Evolutionary conservation across 176 grass and related monocot species (phyloP).

Genomic region (Areca catechu): DNA sequence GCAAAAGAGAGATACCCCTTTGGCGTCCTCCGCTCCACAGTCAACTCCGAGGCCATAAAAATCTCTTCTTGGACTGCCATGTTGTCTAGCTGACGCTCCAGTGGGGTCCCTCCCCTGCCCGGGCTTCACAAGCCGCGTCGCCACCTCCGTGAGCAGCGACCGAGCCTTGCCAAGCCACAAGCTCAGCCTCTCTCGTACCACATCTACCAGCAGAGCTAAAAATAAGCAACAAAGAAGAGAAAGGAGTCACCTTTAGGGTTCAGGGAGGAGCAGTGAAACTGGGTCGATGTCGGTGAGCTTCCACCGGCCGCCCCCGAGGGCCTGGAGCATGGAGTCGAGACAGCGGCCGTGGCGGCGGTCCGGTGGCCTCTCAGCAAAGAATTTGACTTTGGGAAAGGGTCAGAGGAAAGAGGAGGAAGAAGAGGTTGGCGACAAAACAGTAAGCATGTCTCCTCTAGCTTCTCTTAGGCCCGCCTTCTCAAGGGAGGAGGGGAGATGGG

Average conservation of each 20-base stretch:
- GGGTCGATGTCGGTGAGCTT: slow-evolving; percentile 12
- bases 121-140: slow-evolving; percentile 11
- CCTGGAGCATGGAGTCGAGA: not conserved
- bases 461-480: too few species aligned
- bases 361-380: not conserved
- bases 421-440: not conserved
- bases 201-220: not conserved
- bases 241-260: not conserved
- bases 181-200: slow-evolving; percentile 8
- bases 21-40: slow-evolving; percentile 44
- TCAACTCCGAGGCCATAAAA: slow-evolving; percentile 54
- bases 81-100: not conserved
- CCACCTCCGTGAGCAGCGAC: slow-evolving; percentile 14
- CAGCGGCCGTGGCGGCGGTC: not conserved
- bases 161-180: slow-evolving; percentile 22
- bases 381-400: too few species aligned
- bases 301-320: slow-evolving; percentile 5
- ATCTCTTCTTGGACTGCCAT: slow-evolving; percentile 29
- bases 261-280: slow-evolving; percentile 2
- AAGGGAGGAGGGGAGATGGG: too few species aligned
- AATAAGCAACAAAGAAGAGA: not conserved
- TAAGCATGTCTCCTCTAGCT: too few species aligned
- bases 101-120: not conserved
- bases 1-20: slow-evolving; percentile 55
- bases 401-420: not conserved